These are phyloP conservation scores for Cucumis hystrix DNA, from an alignment of 306 rosid genomes.

Conservation along the genomic window DNA sequence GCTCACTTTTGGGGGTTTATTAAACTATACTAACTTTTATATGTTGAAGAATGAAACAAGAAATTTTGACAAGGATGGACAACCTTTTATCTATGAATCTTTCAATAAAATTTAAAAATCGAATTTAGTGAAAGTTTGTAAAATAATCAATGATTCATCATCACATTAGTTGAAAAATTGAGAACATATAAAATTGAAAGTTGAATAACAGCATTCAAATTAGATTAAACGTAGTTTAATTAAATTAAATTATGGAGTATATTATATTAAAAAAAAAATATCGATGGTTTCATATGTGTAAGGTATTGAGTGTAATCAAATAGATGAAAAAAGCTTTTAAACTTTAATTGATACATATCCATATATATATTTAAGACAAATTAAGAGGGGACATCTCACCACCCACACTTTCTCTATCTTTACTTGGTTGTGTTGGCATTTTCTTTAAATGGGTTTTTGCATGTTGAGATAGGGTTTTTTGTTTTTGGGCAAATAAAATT, in stretches of 20 bases:
- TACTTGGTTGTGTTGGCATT: not conserved
- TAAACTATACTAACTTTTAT: not conserved
- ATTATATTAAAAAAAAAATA: not conserved
- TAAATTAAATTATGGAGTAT: too few species aligned
- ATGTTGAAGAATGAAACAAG: not conserved
- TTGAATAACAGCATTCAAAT: too few species aligned
- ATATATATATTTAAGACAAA: not conserved
- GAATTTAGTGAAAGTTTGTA: too few species aligned
- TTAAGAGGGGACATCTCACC: not conserved
- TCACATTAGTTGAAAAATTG: too few species aligned
- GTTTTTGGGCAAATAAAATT: not conserved
- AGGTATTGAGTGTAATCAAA: too few species aligned
- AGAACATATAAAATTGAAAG: too few species aligned
- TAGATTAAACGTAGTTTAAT: too few species aligned
- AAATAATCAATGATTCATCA: too few species aligned
- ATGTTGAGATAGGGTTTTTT: not conserved
- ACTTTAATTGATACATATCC: too few species aligned
- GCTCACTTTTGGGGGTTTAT: not conserved
- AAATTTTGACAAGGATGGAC: not conserved
- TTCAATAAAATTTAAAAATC: not conserved
- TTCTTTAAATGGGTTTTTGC: not conserved
- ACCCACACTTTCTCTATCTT: not conserved
- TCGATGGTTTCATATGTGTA: not conserved
- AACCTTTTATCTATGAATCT: not conserved
- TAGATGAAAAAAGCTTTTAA: too few species aligned